phyloP scores from a whole-genome alignment of 2,329 filamentous ascomycete genomes.

The Trichoderma atrobrunneum region DNA sequence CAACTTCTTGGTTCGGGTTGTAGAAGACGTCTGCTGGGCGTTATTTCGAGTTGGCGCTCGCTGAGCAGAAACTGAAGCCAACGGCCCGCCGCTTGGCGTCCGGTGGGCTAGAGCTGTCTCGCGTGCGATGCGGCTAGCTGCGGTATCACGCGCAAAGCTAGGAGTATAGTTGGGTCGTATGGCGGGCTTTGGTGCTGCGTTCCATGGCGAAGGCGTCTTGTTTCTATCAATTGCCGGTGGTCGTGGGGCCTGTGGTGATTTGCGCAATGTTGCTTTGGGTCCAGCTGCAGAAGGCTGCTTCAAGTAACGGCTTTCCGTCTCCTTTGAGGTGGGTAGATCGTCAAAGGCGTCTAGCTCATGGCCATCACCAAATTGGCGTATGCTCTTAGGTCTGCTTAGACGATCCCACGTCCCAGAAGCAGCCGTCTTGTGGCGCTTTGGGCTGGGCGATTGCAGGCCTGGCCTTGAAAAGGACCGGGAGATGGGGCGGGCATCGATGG shows the following conservation, averaged over 20 bases:
- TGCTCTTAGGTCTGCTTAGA: slow-evolving; percentile 64
- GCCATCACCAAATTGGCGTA: slow-evolving; percentile 76
- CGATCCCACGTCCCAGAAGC: slow-evolving; percentile 57
- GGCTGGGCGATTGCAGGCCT: slow-evolving; percentile 59
- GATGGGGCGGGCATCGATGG: slow-evolving; percentile 54
- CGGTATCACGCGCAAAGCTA: slow-evolving; percentile 63
- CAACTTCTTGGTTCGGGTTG: slow-evolving; percentile 53
- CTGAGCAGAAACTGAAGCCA: slow-evolving; percentile 55
- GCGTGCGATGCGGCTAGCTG: slow-evolving; percentile 62
- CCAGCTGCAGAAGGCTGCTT: slow-evolving; percentile 73
- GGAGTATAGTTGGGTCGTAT: slow-evolving; percentile 54
- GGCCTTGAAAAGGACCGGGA: slow-evolving; percentile 59
- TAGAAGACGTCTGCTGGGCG: slow-evolving; percentile 42
- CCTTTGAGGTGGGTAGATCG: slow-evolving; percentile 83
- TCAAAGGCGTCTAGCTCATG: slow-evolving; percentile 92
- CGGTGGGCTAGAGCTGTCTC: slow-evolving; percentile 62
- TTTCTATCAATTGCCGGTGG: slow-evolving; percentile 48
- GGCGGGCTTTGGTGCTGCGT: slow-evolving; percentile 51
- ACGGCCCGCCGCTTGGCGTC: slow-evolving; percentile 50
- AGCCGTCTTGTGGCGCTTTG: slow-evolving; percentile 45
- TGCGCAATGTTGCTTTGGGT: slow-evolving; percentile 60
- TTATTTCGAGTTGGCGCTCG: slow-evolving; percentile 51
- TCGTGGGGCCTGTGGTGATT: slow-evolving; percentile 51
- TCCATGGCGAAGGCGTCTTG: slow-evolving; percentile 50
- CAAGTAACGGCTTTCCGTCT: slow-evolving; percentile 76